Percentiles rank a stretch among this genome's conserved stretches.
Conservation (phyloP, 257 asterid species). For the Capsicum baccatum region DNA sequence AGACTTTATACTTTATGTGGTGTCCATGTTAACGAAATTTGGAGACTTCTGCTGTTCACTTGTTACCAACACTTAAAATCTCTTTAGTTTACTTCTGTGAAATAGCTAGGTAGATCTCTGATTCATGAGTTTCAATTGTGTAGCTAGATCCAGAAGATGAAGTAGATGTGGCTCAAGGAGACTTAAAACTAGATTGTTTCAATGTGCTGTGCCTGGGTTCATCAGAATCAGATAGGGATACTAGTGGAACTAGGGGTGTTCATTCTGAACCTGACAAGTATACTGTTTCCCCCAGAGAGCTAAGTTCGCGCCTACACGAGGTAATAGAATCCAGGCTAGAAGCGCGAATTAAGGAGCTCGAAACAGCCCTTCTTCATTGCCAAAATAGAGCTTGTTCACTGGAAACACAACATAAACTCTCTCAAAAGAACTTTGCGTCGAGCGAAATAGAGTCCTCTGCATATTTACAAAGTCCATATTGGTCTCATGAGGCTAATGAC, state of each 20-base stretch:
- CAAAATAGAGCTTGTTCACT: slow-evolving; percentile 36
- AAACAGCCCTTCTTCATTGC: slow-evolving; percentile 48
- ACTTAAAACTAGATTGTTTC: slow-evolving; percentile 39
- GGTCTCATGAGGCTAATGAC: slow-evolving; percentile 22
- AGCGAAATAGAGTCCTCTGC: slow-evolving; percentile 43
- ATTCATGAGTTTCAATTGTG: slow-evolving; percentile 10
- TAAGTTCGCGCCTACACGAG: slow-evolving; percentile 65
- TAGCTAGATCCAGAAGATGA: slow-evolving; percentile 62
- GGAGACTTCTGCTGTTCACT: background rate
- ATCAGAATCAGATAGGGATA: slow-evolving; percentile 38
- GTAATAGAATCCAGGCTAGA: slow-evolving; percentile 62
- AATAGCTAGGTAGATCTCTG: background rate
- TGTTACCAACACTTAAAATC: background rate
- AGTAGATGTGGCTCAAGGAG: slow-evolving; percentile 48
- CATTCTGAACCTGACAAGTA: slow-evolving; percentile 52
- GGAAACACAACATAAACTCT: slow-evolving; percentile 36
- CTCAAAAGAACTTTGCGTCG: slow-evolving; percentile 33
- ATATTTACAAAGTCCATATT: slow-evolving; percentile 38
- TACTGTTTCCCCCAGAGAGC: slow-evolving; percentile 66
- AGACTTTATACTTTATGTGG: background rate
- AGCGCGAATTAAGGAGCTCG: slow-evolving; percentile 62
- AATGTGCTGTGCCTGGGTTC: slow-evolving; percentile 26
- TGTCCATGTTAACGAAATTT: background rate
- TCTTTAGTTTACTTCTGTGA: background rate
- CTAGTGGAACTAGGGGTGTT: slow-evolving; percentile 33